These are phyloP conservation scores for Amphicarpaea edgeworthii DNA, from an alignment of 306 rosid species.

Conservation along the genomic window DNA sequence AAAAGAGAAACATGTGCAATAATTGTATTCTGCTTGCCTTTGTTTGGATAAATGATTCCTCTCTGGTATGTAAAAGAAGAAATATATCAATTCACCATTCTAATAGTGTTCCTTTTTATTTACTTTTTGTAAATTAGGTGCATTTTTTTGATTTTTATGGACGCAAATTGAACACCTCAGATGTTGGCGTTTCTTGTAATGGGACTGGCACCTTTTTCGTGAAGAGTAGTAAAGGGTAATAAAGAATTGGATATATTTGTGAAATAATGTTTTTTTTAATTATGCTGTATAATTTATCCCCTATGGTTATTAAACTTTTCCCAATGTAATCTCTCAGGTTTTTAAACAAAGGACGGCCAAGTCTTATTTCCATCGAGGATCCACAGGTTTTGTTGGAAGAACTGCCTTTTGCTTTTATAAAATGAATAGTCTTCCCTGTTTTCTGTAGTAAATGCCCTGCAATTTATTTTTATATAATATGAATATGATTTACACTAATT, in stretches of 20 bases:
- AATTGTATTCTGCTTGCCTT: slow-evolving; percentile 7
- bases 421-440: not conserved
- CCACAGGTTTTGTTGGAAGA: slow-evolving; percentile 79
- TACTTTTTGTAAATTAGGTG: slow-evolving; percentile 60
- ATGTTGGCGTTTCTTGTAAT: slow-evolving; percentile 94
- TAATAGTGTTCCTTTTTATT: not conserved
- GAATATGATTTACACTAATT: slow-evolving; percentile 10
- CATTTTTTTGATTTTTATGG: slow-evolving; percentile 91
- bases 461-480: slow-evolving; percentile 4
- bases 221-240: slow-evolving; percentile 80
- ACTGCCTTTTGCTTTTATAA: slow-evolving; percentile 20
- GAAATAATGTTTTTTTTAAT: slow-evolving; percentile 12
- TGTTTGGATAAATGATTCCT: slow-evolving; percentile 26
- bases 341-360: slow-evolving; percentile 58
- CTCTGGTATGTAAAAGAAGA: slow-evolving; percentile 18
- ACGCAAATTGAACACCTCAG: slow-evolving; percentile 86
- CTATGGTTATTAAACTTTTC: slow-evolving; percentile 17
- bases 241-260: slow-evolving; percentile 31
- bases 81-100: slow-evolving; percentile 22
- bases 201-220: slow-evolving; percentile 76
- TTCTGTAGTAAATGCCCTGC: slow-evolving; percentile 2
- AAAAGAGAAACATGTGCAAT: not conserved
- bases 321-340: slow-evolving; percentile 59
- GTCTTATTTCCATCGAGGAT: slow-evolving; percentile 91
- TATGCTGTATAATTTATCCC: slow-evolving; percentile 17